Base-by-base conservation (phyloP, 2,329 filamentous ascomycete species). In the Stagonosporopsis tanaceti region DNA sequence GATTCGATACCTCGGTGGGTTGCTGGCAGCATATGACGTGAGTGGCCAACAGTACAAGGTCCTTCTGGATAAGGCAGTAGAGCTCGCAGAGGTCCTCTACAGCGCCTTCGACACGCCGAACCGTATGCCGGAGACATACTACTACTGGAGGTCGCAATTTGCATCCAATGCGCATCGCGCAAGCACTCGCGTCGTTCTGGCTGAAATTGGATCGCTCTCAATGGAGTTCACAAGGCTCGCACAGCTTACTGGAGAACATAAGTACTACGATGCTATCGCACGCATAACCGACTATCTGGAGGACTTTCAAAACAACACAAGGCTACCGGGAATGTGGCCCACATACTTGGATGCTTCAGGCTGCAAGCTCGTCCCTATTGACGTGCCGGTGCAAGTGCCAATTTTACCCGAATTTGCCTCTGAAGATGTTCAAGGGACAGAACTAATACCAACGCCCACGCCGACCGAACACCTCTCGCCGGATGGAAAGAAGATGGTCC, bases 1-100 rank as follows among this genome's bases (percentile, higher is more conserved):
- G 11, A 91, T 91, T 56, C 84, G 89, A 39, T 91, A 91, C 68
- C 81, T 91, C 0, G 89, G 89, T 14, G 88, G 89, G 1, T 81
- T 91, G 52, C 68, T 91, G 53, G 84, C 85, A n/a, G 88, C 89
- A 0, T 90, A 90, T 68, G 89, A 91, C 68, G 72, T 91, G 22
- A 89, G 86, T 65, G 80, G 78, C 32, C 81, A 80, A 52, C 77
- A 82, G 56, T 76, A 82, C 57, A 70, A 71, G 25, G 77, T 79
- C n/a, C 73, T 90, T 50, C 77, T 90, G 37, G 76, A 76, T 38
- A 90, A 90, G 71, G 87, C 88, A 1, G 77, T 80, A 1, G 85
- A 90, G 74, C 79, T 90, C 11, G 88, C 83, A 20, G 84, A 88
- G 56, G 76, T 90, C 68, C 77, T 91, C 24, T 87, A 89, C 69